phyloP scores from a whole-genome alignment of 2,329 filamentous ascomycete species.

The Pseudocercospora fuligena region DNA sequence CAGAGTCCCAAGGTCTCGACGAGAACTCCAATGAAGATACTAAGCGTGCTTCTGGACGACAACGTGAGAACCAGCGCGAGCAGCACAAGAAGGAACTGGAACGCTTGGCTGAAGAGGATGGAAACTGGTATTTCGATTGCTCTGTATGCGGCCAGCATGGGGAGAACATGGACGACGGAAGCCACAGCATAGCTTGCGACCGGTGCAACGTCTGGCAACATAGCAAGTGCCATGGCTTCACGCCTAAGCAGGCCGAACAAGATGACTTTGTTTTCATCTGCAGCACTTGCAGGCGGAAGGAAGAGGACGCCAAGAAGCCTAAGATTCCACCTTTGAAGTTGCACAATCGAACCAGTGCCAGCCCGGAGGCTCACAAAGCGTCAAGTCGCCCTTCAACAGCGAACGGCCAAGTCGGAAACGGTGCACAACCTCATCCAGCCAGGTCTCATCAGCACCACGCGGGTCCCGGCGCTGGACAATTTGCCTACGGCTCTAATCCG shows the following conservation, averaged over 20 bases:
- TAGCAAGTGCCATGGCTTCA: conserved; percentile 85
- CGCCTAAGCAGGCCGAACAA: conserved; percentile 76
- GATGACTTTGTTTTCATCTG: conserved; percentile 90
- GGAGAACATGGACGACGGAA: conserved; percentile 86
- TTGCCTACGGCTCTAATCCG: conserved; percentile 39
- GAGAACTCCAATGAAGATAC: conserved; percentile 59
- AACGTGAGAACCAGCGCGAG: conserved; percentile 81
- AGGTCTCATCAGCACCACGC: conserved; percentile 21
- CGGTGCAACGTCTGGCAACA: conserved; percentile 96
- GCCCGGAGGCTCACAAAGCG: conserved; percentile 32
- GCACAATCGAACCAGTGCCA: conserved; percentile 40
- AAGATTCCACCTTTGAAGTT: conserved; percentile 68
- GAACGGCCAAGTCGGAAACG: conserved; percentile 24
- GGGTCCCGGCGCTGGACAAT: conserved; percentile 27
- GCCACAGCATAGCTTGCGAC: conserved; percentile 92
- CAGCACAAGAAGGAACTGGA: conserved; percentile 77
- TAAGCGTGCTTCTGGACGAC: conserved; percentile 73
- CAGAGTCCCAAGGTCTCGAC: conserved; percentile 49
- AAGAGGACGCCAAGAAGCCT: conserved; percentile 64
- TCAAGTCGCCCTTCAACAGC: conserved; percentile 28
- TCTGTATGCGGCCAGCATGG: conserved; percentile 84
- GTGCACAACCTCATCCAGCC: conserved; percentile 33
- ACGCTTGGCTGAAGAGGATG: conserved; percentile 71
- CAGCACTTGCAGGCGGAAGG: conserved; percentile 72
- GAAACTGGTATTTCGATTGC: conserved; percentile 94